A percentile compares a stretch with the other conserved stretches of the same genome.
Conservation (phyloP, 345 rosid genomes). For the sweet orange (Citrus sinensis) region DVS_A1.0 CM039169.1:4633501-4634000, state of each 20-base stretch:
- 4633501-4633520: slow-evolving; percentile 21
- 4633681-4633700: slow-evolving; percentile 16
- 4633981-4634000: no score
- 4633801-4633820: neutral
- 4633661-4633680: slow-evolving; percentile 46
- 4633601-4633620: neutral
- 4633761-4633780: slow-evolving; percentile 89
- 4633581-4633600: neutral
- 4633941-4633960: no score
- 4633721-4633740: slow-evolving; percentile 57
- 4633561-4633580: neutral
- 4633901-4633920: no score
- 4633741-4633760: slow-evolving; percentile 85
- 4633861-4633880: no score
- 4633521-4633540: neutral
- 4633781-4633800: slow-evolving; percentile 65
- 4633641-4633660: neutral
- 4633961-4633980: no score
- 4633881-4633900: no score
- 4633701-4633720: slow-evolving; percentile 55
- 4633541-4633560: neutral
- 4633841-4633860: no score
- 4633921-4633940: no score
- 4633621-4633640: neutral
- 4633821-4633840: no score